These are phyloP conservation scores for Penicillium canariense DNA, from an alignment of 495 filamentous ascomycete species.

Conservation along the genomic window DNA sequence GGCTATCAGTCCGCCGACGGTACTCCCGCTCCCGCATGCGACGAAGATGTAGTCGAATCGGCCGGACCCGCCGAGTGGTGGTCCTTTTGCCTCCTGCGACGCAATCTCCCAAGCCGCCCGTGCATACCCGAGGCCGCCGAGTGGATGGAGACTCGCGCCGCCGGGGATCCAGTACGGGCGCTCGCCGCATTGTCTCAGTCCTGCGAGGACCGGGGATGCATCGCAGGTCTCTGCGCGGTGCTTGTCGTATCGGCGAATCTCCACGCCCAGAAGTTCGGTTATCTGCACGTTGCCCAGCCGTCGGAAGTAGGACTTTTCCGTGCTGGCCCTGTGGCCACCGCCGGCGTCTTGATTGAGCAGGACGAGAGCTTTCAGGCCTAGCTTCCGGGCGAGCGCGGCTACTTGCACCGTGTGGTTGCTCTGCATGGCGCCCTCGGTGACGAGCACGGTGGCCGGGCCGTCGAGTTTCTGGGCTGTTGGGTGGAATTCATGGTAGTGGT, in stretches of 20 bases:
- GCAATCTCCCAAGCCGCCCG: conserved; percentile 39
- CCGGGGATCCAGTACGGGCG: conserved; percentile 39
- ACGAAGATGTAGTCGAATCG: conserved; percentile 41
- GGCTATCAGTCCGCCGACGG: conserved; percentile 37
- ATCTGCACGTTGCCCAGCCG: conserved; percentile 33
- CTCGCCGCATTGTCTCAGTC: conserved; percentile 14
- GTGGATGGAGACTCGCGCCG: conserved; percentile 40
- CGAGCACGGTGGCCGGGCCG: conserved; percentile 29
- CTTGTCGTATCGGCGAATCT: conserved; percentile 35
- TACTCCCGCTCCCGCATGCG: conserved; percentile 41
- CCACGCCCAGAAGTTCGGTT: conserved; percentile 34
- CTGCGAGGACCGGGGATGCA: conserved; percentile 22
- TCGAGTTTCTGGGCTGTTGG: neutral
- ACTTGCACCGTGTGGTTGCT: conserved; percentile 46
- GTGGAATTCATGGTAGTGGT: conserved; percentile 25
- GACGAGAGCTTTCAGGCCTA: conserved; percentile 28
- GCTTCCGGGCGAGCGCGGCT: conserved; percentile 27
- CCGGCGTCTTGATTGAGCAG: conserved; percentile 33
- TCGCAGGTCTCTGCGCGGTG: conserved; percentile 12
- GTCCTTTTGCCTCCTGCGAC: conserved; percentile 29
- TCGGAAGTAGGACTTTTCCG: conserved; percentile 21
- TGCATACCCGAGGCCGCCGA: conserved; percentile 41
- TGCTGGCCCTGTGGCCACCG: conserved; percentile 20
- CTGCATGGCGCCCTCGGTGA: conserved; percentile 44
- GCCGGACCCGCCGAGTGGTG: conserved; percentile 17